These are phyloP conservation scores for Xylaria palmicola DNA, from an alignment of 495 filamentous ascomycete species.

Conservation along the genomic window DNA sequence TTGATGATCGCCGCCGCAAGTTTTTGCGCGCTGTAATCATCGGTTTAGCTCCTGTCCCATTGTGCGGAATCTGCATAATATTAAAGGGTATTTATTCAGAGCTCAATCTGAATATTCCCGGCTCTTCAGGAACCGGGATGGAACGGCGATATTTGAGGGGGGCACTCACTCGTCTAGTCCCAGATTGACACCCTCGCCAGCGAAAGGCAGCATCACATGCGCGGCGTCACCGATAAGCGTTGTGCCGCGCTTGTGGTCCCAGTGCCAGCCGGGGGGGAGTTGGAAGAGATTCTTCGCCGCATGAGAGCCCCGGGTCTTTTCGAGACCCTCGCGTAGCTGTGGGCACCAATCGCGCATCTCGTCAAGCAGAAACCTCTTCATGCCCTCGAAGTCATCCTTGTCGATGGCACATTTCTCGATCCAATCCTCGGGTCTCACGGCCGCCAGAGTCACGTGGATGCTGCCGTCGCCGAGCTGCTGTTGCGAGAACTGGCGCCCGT, in stretches of 20 bases:
- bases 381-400: conserved; percentile 23
- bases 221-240: conserved; percentile 65
- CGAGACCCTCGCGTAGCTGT: conserved; percentile 26
- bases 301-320: conserved; percentile 19
- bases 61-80: too few species aligned
- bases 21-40: conserved; percentile 40
- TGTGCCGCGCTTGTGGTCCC: conserved; percentile 45
- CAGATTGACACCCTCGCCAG: conserved; percentile 60
- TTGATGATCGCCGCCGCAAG: conserved; percentile 41
- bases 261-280: conserved; percentile 51
- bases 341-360: conserved; percentile 33
- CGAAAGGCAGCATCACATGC: conserved; percentile 62
- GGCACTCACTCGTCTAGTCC: conserved; percentile 49
- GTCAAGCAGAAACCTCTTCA: conserved; percentile 25
- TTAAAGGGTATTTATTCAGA: too few species aligned
- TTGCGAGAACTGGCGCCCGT: conserved; percentile 36
- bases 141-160: too few species aligned
- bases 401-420: conserved; percentile 36
- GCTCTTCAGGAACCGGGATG: too few species aligned
- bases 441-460: conserved; percentile 29
- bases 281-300: conserved; percentile 45
- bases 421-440: conserved; percentile 36
- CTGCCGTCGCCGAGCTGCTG: conserved; percentile 51
- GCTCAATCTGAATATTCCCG: too few species aligned
- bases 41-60: too few species aligned